Percentiles rank a stretch among this genome's conserved stretches.
These are phyloP conservation scores for Solanum appendiculatum DNA, from an alignment of 257 asterid genomes.

Conservation along the genomic window DNA sequence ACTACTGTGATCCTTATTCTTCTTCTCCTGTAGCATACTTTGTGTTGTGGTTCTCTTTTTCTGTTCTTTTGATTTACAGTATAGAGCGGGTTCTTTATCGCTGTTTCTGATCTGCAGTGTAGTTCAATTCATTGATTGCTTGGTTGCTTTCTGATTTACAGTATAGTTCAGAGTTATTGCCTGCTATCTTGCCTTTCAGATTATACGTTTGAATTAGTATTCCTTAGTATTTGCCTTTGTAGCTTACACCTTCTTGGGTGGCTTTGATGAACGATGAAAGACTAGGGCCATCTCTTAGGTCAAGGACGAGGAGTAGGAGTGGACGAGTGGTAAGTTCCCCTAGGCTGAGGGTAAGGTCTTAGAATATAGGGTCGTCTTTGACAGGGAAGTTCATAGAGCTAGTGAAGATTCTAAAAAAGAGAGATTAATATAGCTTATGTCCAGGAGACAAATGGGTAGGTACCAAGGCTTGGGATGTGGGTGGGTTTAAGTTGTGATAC, in stretches of 20 bases:
- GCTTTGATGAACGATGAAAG: neutral
- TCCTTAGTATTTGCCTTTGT: neutral
- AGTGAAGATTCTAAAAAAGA: neutral
- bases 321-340: neutral
- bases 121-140: neutral
- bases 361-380: neutral
- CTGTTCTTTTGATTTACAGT: neutral
- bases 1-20: neutral
- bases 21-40: neutral
- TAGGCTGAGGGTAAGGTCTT: neutral
- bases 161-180: neutral
- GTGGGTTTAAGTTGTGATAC: neutral
- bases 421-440: neutral
- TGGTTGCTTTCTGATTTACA: neutral
- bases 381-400: neutral
- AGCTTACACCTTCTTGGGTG: neutral
- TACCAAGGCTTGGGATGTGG: neutral
- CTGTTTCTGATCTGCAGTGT: neutral
- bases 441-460: neutral
- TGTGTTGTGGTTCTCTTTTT: neutral
- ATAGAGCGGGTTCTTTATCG: neutral
- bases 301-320: neutral
- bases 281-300: neutral
- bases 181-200: neutral
- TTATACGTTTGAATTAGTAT: neutral